phyloP scores from a whole-genome alignment of 78 protist species.

The Bodo saltans region DNA sequence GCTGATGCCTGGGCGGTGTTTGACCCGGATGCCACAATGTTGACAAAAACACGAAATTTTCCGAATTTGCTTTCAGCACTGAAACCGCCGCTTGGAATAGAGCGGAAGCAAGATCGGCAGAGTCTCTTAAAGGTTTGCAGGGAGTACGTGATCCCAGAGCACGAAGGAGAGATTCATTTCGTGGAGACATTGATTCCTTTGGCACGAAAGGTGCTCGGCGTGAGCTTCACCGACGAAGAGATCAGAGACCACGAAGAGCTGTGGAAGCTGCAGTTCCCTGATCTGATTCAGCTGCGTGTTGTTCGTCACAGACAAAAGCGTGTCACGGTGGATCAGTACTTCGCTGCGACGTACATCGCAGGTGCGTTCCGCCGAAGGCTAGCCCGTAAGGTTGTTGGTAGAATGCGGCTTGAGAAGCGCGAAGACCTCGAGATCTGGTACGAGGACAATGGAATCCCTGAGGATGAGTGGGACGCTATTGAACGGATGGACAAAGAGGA shows the following conservation, averaged over 20 bases:
- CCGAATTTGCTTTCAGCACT: not conserved
- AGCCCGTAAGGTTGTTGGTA: not conserved
- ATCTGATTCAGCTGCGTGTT: not conserved
- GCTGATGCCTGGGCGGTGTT: not conserved
- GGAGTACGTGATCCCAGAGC: not conserved
- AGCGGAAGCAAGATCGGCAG: not conserved
- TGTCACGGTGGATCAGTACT: slow-evolving; percentile 27
- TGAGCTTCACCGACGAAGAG: not conserved
- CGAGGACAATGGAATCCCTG: not conserved
- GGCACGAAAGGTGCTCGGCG: not conserved
- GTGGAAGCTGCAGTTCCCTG: slow-evolving; percentile 6
- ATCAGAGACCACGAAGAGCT: slow-evolving; percentile 3
- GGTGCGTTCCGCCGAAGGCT: slow-evolving; percentile 7
- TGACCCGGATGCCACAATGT: not conserved
- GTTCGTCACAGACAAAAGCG: slow-evolving; percentile 4
- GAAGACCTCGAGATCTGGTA: not conserved
- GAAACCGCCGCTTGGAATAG: slow-evolving; percentile 9
- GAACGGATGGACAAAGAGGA: no score
- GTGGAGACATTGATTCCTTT: slow-evolving; percentile 19
- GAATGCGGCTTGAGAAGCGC: not conserved
- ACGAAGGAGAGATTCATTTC: slow-evolving; percentile 12
- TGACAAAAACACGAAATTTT: not conserved
- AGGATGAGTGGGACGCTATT: not conserved
- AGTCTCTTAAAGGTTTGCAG: not conserved
- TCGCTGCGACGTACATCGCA: slow-evolving; percentile 7